Percentiles rank a stretch among this genome's conserved stretches.
Evolutionary conservation across 2,329 filamentous ascomycete species (phyloP).

Genomic region (Dothideomycetes sp.): DNA sequence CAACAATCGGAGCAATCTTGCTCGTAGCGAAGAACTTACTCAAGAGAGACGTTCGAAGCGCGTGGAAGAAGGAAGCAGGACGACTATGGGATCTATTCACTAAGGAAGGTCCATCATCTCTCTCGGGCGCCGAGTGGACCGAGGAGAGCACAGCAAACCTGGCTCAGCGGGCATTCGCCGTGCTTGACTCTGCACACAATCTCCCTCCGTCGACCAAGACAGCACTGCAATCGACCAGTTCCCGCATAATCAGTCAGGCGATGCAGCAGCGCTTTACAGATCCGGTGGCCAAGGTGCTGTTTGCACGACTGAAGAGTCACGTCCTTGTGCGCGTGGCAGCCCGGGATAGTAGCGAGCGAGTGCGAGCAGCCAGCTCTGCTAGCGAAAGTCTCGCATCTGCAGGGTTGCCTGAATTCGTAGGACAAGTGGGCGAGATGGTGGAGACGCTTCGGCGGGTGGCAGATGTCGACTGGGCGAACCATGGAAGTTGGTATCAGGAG

Average conservation of each 20-base stretch:
- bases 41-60: constrained; percentile 65
- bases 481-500: constrained; percentile 60
- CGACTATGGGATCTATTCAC: constrained; percentile 63
- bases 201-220: constrained; percentile 36
- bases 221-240: constrained; percentile 31
- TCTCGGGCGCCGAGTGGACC: neutral
- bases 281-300: constrained; percentile 55
- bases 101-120: constrained; percentile 8
- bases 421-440: constrained; percentile 56
- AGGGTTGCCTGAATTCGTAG: constrained; percentile 63
- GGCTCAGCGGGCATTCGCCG: constrained; percentile 32
- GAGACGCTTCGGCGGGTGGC: constrained; percentile 56
- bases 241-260: constrained; percentile 43
- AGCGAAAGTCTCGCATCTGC: constrained; percentile 58
- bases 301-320: constrained; percentile 56
- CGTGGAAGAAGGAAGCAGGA: constrained; percentile 64
- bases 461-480: constrained; percentile 55
- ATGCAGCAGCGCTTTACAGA: constrained; percentile 33
- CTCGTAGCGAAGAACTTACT: constrained; percentile 74
- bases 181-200: constrained; percentile 38
- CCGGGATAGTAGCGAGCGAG: constrained; percentile 57
- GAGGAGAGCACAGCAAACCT: constrained; percentile 15
- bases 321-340: constrained; percentile 54
- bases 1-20: constrained; percentile 63
- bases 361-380: constrained; percentile 56